Evolutionary conservation across 768 basidiomycete genomes (phyloP).

Genomic region (Trametes sanguinea): DNA sequence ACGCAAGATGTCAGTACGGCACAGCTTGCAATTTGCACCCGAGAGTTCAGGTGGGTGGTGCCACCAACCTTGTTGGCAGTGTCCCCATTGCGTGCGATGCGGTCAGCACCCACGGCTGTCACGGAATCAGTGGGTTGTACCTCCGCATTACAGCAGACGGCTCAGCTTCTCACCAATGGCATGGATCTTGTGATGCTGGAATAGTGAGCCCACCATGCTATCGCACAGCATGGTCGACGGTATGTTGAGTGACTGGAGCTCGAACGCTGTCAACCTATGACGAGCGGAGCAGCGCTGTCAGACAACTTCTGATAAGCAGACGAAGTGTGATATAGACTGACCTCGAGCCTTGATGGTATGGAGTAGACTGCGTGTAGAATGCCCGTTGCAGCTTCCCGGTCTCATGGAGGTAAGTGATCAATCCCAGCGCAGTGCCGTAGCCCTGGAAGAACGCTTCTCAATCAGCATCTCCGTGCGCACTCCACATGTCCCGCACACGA

Average conservation of each 20-base stretch:
- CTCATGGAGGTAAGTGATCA: conserved; percentile 89
- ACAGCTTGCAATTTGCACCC: not conserved
- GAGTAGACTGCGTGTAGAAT: conserved; percentile 92
- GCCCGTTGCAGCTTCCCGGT: conserved; percentile 75
- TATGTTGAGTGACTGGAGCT: conserved; percentile 80
- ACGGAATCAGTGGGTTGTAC: not conserved
- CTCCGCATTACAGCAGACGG: not conserved
- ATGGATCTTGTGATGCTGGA: conserved; percentile 84
- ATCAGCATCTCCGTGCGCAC: conserved; percentile 1
- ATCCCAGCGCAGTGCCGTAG: conserved; percentile 92
- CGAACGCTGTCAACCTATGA: conserved; percentile 81
- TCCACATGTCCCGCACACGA: not conserved
- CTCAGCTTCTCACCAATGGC: conserved; percentile 60
- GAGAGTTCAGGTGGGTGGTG: not conserved
- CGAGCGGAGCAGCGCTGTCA: not conserved
- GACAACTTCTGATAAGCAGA: not conserved
- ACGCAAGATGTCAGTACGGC: not conserved
- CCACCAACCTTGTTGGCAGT: conserved; percentile 86
- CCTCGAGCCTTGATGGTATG: conserved; percentile 93
- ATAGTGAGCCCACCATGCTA: conserved; percentile 94
- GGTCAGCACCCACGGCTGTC: conserved; percentile 81
- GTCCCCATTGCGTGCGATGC: conserved; percentile 91
- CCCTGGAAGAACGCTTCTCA: conserved; percentile 54
- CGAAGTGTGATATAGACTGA: conserved; percentile 28
- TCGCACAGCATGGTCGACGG: conserved; percentile 95